phyloP scores from a whole-genome alignment of 2,329 filamentous ascomycete genomes.

The Acarospora socialis region DNA sequence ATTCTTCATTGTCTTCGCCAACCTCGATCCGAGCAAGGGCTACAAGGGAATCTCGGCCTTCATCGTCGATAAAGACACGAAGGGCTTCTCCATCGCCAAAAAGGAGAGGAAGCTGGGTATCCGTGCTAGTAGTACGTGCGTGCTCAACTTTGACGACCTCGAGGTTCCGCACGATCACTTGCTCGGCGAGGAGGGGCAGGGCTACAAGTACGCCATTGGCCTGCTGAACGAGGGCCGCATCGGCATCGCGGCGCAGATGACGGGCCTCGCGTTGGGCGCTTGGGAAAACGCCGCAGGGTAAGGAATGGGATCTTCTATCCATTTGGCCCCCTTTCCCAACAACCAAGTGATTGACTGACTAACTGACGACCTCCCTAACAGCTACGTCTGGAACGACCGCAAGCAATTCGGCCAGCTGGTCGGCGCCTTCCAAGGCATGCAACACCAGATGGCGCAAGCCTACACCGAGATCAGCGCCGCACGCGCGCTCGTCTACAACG shows the following conservation, averaged over 20 bases:
- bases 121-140: constrained; percentile 87
- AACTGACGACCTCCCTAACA: constrained; percentile 20
- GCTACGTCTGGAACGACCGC: constrained; percentile 95
- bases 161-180: constrained; percentile 78
- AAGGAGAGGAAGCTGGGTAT: constrained; percentile 99
- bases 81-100: constrained; percentile 90
- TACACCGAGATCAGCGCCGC: constrained; percentile 90
- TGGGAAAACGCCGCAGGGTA: constrained; percentile 84
- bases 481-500: constrained; percentile 86
- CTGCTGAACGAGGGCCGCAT: constrained; percentile 94
- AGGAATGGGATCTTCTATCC: constrained; percentile 17
- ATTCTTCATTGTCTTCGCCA: constrained; percentile 97
- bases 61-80: constrained; percentile 75
- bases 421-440: constrained; percentile 97
- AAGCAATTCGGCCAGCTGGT: constrained; percentile 90
- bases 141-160: constrained; percentile 94
- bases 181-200: constrained; percentile 74
- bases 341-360: not conserved
- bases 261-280: constrained; percentile 80
- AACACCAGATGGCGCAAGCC: constrained; percentile 93
- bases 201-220: constrained; percentile 95
- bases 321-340: not conserved
- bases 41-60: constrained; percentile 98
- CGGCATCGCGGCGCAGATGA: constrained; percentile 98
- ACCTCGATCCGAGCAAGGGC: constrained; percentile 77